Conservation (phyloP, 306 rosid genomes). For the Arachis stenosperma region DNA sequence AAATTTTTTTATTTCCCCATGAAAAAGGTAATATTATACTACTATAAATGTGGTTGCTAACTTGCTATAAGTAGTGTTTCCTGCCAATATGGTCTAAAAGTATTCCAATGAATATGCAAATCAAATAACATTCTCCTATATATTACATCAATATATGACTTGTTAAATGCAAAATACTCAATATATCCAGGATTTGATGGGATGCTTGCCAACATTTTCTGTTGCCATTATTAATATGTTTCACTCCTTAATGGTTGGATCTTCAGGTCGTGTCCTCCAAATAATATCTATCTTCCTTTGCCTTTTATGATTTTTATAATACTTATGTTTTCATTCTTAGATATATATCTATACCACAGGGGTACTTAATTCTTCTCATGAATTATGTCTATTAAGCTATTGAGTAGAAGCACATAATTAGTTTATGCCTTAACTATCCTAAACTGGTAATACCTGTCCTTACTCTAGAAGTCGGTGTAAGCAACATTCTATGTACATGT, state of each 20-base stretch:
- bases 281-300: neutral
- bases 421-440: too few species aligned
- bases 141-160: neutral
- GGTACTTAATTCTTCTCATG: neutral
- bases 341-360: slow-evolving; percentile 11
- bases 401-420: too few species aligned
- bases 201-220: slow-evolving; percentile 29
- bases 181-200: slow-evolving; percentile 10
- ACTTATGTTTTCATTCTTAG: slow-evolving; percentile 8
- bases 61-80: neutral
- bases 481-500: slow-evolving; percentile 5
- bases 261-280: neutral
- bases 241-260: neutral
- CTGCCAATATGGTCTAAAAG: slow-evolving; percentile 14
- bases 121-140: neutral
- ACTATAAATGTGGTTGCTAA: neutral
- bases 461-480: slow-evolving; percentile 1
- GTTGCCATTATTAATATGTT: slow-evolving; percentile 5
- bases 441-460: slow-evolving; percentile 4
- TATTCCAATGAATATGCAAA: neutral
- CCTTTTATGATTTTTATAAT: slow-evolving; percentile 14
- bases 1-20: neutral
- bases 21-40: slow-evolving; percentile 4
- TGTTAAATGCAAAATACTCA: slow-evolving; percentile 8
- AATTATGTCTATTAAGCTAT: too few species aligned